Conservation (phyloP, 2,329 filamentous ascomycete species). For the Zymoseptoria tritici region DNA sequence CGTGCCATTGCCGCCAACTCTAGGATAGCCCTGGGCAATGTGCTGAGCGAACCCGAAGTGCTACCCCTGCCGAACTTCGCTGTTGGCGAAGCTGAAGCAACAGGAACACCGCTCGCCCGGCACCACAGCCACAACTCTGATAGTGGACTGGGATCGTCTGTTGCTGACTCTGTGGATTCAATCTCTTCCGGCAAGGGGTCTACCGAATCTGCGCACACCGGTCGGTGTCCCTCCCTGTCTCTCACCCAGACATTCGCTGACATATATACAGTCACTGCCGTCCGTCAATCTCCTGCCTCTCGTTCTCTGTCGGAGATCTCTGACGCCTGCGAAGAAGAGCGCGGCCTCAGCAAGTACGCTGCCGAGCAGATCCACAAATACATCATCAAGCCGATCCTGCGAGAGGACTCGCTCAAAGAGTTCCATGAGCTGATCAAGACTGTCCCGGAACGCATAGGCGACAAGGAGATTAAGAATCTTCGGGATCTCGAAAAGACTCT, state of each 20-base stretch:
- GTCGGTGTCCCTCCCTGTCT: conserved; percentile 14
- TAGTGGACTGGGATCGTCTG: conserved; percentile 79
- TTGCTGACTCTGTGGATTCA: conserved; percentile 38
- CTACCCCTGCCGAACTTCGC: conserved; percentile 42
- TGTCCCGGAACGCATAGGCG: conserved; percentile 69
- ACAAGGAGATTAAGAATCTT: conserved; percentile 81
- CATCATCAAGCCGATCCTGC: conserved; percentile 70
- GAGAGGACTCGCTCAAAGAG: conserved; percentile 63
- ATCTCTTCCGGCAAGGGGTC: conserved; percentile 20
- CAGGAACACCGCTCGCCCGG: conserved; percentile 33
- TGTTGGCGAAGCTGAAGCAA: conserved; percentile 31
- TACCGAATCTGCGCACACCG: conserved; percentile 16
- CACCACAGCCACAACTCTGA: conserved; percentile 70
- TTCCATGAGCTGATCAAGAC: conserved; percentile 75
- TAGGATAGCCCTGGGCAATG: conserved; percentile 29
- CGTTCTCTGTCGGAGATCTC: conserved; percentile 17
- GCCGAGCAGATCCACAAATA: conserved; percentile 71
- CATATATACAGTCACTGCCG: conserved; percentile 5
- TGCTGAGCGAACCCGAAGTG: conserved; percentile 43
- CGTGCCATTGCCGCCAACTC: conserved; percentile 34
- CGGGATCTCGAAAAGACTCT: conserved; percentile 92
- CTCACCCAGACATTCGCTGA: conserved; percentile 6
- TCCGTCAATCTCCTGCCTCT: conserved; percentile 35
- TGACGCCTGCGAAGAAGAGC: conserved; percentile 37
- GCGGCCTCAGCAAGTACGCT: conserved; percentile 57